Base-by-base conservation (phyloP, 2,329 filamentous ascomycete genomes). In the Nemania sp. region DNA sequence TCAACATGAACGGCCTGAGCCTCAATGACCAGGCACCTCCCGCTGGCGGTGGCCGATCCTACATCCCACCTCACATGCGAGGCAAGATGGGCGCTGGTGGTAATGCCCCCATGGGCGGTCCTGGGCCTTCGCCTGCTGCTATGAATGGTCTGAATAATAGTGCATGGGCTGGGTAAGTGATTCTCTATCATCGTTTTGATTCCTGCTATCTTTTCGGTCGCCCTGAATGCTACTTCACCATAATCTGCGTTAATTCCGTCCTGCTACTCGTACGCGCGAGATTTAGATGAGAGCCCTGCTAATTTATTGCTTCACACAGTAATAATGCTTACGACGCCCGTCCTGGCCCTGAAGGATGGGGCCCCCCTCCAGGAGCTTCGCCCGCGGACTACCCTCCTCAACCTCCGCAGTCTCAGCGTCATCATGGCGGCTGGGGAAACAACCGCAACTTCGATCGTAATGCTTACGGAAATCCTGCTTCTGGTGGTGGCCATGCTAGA, bases 61-160 rank as follows among this genome's bases (percentile, higher is more conserved):
- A 94, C 80, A 91, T 94, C 64, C 90, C 90, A 63, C 90, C 90
- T 73, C 90, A 94, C 75, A 85, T 92, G 80, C 86, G 90, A 70
- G 77, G 76, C 66, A 82, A 82, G 72, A 73, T 77, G 66, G 73
- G 71, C 53, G 68, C 56, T 54, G 64, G 60, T 43, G 59, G 58
- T 51, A 62, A 62, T 54, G 56, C 58, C 54, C 64, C 61, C 49
- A 69, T 67, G 66, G 64, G 51, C 59, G 55, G 61, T 40, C 63
- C 68, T 54, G 70, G 69, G 47, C 63, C 66, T 47, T 19, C 57
- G 9, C 67, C 68, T 65, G 67, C 70, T 49, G 70, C 66, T 28
- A 75, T 78, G 65, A 72, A 72, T 60, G 72, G 82, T 49, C 75
- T 86, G 48, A 83, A 82, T 73, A 81, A 80, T 71, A 84, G 82